Percentiles rank a stretch among this genome's conserved stretches.
Evolutionary conservation across 2,329 filamentous ascomycete species (phyloP).

Genomic region (Alternaria brassicicola): DNA sequence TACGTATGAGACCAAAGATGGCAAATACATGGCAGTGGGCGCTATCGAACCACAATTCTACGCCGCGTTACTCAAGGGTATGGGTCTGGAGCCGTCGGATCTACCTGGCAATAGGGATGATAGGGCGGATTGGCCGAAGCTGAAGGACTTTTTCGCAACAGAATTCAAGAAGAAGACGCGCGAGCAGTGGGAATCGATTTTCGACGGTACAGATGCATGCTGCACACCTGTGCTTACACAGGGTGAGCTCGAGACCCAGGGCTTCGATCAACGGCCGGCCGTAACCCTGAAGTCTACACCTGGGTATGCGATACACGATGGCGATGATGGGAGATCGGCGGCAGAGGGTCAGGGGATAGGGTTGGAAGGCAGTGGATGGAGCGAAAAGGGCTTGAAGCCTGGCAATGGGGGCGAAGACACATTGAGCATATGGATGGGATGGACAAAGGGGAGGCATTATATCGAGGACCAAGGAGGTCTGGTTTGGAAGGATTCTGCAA

Average conservation of each 20-base stretch:
- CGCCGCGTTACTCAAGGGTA: slow-evolving; percentile 66
- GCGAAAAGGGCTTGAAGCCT: slow-evolving; percentile 62
- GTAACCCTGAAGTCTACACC: slow-evolving; percentile 75
- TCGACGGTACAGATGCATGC: slow-evolving; percentile 91
- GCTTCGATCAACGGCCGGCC: slow-evolving; percentile 72
- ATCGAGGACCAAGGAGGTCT: slow-evolving; percentile 54
- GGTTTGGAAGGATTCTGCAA: slow-evolving; percentile 54
- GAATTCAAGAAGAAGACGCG: slow-evolving; percentile 74
- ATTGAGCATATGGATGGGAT: slow-evolving; percentile 76
- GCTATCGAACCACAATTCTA: slow-evolving; percentile 91
- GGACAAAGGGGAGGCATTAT: slow-evolving; percentile 74
- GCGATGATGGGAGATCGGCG: slow-evolving; percentile 48
- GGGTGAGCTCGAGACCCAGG: slow-evolving; percentile 68
- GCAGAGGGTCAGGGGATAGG: slow-evolving; percentile 68
- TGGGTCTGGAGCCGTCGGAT: slow-evolving; percentile 61
- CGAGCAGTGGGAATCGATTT: slow-evolving; percentile 80
- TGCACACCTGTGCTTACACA: slow-evolving; percentile 86
- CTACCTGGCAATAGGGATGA: slow-evolving; percentile 63
- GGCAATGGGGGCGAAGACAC: slow-evolving; percentile 75
- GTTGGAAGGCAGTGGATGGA: slow-evolving; percentile 71
- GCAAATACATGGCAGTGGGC: slow-evolving; percentile 82
- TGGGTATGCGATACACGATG: slow-evolving; percentile 64
- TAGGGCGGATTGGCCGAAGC: slow-evolving; percentile 68
- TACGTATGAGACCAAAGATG: slow-evolving; percentile 83
- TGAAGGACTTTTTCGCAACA: slow-evolving; percentile 65